Evolutionary conservation across 1,284 basidiomycete species (phyloP), one percentile per base, ranked within the genome.

Genomic region (Leccinum fallax): DNA sequence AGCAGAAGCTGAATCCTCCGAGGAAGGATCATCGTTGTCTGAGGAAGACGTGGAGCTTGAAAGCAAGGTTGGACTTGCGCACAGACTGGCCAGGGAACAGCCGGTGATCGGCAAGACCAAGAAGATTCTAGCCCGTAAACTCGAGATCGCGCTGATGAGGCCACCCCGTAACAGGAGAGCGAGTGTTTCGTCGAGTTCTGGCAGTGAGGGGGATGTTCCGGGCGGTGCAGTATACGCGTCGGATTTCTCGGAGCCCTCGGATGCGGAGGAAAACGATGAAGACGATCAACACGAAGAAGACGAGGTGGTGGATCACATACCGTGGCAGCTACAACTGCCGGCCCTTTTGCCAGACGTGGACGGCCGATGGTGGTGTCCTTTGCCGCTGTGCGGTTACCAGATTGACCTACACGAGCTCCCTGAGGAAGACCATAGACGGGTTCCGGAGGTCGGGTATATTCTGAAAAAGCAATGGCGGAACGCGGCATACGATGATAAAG

Each of bases 231-330:
- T 69, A 7, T 84, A 84, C 62, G 82, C 81, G 64, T 76, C 77
- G 0, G 85, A 86, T 67, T 86, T 86, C 69, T 81, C 81, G 13
- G 78, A 80, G 19, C 66, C 69, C 3, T 84, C 84, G 1, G 78
- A 81, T 21, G 69, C 67, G 19, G 67, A 78, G 30, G 77, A 72
- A 19, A 75, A 79, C 9, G 77, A 80, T 26, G 76, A 77, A 28
- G 75, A 77, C 21, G 53, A 68, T 5, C 16, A 24, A 6, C 26
- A 54, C 28, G 58, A 62, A 11, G 58, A 62, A 5, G 61, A 66
- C 19, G 58, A 59, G 40, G 65, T 57, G 8, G 32, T 51, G 57
- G 57, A 48, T 59, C 71, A 28, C 16, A 69, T 80, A 43, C 77
- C 79, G 3, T 65, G 61, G 24, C 72, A 71, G 53, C 67, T 72